Evolutionary conservation across 495 filamentous ascomycete species (phyloP).

Genomic region (Neurospora terricola): DNA sequence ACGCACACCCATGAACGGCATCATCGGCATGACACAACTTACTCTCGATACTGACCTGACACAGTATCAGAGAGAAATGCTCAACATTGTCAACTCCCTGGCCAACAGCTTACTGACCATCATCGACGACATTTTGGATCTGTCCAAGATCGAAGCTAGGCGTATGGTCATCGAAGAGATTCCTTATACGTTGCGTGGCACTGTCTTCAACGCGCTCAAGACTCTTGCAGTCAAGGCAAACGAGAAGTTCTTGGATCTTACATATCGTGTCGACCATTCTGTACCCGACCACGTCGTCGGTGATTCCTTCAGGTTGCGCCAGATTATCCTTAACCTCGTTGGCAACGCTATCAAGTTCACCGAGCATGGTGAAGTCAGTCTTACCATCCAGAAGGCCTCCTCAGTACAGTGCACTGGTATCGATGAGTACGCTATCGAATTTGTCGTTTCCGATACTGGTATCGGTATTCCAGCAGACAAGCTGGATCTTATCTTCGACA

Average conservation of each 20-base stretch:
- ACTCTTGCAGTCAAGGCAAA: slow-evolving; percentile 95
- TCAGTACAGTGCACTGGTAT: slow-evolving; percentile 41
- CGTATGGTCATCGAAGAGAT: slow-evolving; percentile 99
- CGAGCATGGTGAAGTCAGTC: slow-evolving; percentile 91
- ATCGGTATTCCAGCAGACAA: slow-evolving; percentile 97
- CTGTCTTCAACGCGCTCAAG: slow-evolving; percentile 96
- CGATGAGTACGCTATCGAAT: slow-evolving; percentile 88
- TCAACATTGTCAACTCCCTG: slow-evolving; percentile 96
- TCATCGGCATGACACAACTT: slow-evolving; percentile 94
- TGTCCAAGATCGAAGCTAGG: slow-evolving; percentile 98
- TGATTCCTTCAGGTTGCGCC: slow-evolving; percentile 91
- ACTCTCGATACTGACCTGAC: slow-evolving; percentile 94
- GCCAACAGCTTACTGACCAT: slow-evolving; percentile 96
- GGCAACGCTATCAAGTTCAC: slow-evolving; percentile 94
- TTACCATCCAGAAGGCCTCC: slow-evolving; percentile 73
- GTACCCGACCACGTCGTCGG: slow-evolving; percentile 95
- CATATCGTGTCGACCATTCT: slow-evolving; percentile 87
- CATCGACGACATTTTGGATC: slow-evolving; percentile 97
- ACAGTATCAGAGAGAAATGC: slow-evolving; percentile 92
- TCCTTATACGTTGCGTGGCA: slow-evolving; percentile 88
- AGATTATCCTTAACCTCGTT: slow-evolving; percentile 82
- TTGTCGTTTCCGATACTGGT: slow-evolving; percentile 92
- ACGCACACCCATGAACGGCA: slow-evolving; percentile 80
- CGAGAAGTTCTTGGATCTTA: slow-evolving; percentile 88
- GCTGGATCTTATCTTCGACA: slow-evolving; percentile 96